Evolutionary conservation across 2,329 filamentous ascomycete species (phyloP).

Genomic region (Hymenoscyphus albidus): DNA sequence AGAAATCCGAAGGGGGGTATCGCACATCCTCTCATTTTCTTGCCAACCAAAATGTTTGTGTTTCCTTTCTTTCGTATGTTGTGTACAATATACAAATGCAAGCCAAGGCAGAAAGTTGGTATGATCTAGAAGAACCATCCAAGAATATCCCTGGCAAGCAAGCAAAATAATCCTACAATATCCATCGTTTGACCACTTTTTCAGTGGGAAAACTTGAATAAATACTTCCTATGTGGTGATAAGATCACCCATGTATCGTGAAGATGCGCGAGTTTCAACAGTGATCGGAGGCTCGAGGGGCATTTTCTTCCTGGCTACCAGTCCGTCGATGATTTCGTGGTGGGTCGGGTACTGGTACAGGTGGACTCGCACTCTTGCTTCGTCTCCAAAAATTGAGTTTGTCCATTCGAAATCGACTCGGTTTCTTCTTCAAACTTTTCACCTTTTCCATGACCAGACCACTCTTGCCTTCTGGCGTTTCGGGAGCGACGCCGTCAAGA

Average conservation of each 20-base stretch:
- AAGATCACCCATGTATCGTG: not conserved
- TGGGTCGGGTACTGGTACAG: slow-evolving; percentile 18
- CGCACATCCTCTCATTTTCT: too few relatives aligned
- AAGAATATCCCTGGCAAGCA: not conserved
- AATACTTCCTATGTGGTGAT: not conserved
- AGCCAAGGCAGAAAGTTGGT: not conserved
- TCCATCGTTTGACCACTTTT: not conserved
- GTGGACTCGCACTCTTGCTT: slow-evolving; percentile 32
- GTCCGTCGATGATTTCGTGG: slow-evolving; percentile 9
- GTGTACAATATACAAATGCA: slow-evolving; percentile 4
- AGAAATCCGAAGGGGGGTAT: too few relatives aligned
- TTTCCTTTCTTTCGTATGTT: not conserved
- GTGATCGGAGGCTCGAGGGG: not conserved
- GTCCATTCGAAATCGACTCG: slow-evolving; percentile 61
- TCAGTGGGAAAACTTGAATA: not conserved
- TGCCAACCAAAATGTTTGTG: too few relatives aligned
- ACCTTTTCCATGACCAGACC: slow-evolving; percentile 45
- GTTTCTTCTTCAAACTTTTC: slow-evolving; percentile 55
- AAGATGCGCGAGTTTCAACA: not conserved
- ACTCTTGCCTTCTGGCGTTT: slow-evolving; percentile 30
- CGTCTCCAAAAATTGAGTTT: slow-evolving; percentile 33
- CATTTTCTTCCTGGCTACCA: slow-evolving; percentile 10
- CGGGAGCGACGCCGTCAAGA: not conserved
- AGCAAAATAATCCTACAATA: slow-evolving; percentile 1
- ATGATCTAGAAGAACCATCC: not conserved